These are phyloP conservation scores for Paramecium bursaria DNA, from an alignment of 73 alveolate species.

Conservation along the genomic window DNA sequence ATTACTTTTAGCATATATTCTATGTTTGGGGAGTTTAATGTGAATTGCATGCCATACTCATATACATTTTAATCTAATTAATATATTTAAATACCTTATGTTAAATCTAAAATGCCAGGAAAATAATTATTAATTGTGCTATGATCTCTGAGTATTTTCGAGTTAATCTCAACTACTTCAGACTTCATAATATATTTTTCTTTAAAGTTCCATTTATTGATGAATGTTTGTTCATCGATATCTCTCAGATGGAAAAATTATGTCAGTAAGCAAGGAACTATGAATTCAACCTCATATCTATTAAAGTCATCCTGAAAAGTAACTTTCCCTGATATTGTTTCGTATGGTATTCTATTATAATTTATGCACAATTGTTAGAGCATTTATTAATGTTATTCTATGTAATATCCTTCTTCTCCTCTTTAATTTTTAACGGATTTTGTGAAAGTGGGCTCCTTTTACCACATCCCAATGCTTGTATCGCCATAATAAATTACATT, in stretches of 20 bases:
- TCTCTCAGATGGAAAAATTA: constrained; percentile 13
- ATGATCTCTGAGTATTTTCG: background rate
- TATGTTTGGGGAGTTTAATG: constrained; percentile 15
- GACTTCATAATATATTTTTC: constrained; percentile 1
- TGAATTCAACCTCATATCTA: background rate
- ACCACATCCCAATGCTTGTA: constrained; percentile 31
- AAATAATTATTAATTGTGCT: too few species aligned
- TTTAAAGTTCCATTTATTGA: constrained; percentile 1
- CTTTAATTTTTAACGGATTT: background rate
- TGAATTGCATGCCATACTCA: constrained; percentile 43
- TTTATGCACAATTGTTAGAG: background rate
- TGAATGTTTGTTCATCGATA: background rate
- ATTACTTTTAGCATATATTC: constrained; percentile 41
- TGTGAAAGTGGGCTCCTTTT: constrained; percentile 1
- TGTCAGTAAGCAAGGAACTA: constrained; percentile 42
- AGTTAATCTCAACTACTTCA: background rate
- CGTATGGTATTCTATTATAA: constrained; percentile 34
- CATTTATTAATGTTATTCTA: constrained; percentile 15
- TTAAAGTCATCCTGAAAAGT: constrained; percentile 1
- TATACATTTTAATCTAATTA: background rate
- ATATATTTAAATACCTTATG: background rate
- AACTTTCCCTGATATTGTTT: background rate
- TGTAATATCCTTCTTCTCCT: constrained; percentile 5
- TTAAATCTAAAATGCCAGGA: background rate
- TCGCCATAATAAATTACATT: constrained; percentile 14